Evolutionary conservation across 2,329 filamentous ascomycete species (phyloP).

Genomic region (Fusarium sacchari): DNA sequence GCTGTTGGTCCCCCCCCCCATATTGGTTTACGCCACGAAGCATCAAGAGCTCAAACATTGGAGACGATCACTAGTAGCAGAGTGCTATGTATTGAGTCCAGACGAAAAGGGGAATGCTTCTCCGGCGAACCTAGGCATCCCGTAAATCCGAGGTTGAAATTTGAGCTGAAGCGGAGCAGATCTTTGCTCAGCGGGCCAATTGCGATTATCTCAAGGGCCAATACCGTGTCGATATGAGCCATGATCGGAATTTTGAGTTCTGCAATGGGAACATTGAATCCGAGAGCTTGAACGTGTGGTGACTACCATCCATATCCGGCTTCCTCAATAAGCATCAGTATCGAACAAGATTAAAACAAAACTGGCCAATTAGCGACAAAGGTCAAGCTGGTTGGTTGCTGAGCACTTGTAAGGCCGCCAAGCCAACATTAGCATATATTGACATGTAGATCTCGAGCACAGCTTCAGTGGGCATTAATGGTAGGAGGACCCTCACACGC

Average conservation of each 20-base stretch:
- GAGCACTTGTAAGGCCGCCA: not conserved
- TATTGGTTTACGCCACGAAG: constrained; percentile 15
- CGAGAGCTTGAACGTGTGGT: not conserved
- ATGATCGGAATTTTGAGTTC: not conserved
- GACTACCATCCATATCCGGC: constrained; percentile 5
- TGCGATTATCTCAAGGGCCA: not conserved
- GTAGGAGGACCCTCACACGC: not conserved
- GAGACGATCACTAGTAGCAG: constrained; percentile 10
- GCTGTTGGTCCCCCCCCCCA: not conserved
- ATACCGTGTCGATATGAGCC: not conserved
- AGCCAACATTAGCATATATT: not conserved
- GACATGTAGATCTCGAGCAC: constrained; percentile 11
- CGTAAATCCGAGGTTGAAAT: constrained; percentile 6
- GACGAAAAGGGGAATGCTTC: constrained; percentile 28
- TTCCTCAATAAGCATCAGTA: not conserved
- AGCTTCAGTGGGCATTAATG: not conserved
- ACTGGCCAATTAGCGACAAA: constrained; percentile 8
- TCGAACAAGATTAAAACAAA: not conserved
- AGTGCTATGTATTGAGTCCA: not conserved
- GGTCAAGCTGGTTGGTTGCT: not conserved
- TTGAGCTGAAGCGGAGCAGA: constrained; percentile 14
- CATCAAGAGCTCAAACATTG: constrained; percentile 11
- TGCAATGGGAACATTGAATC: not conserved
- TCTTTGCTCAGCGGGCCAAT: constrained; percentile 11
- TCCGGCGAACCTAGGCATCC: constrained; percentile 10